phyloP scores from a whole-genome alignment of 208 protist species.

The Leishmania braziliensis region DNA sequence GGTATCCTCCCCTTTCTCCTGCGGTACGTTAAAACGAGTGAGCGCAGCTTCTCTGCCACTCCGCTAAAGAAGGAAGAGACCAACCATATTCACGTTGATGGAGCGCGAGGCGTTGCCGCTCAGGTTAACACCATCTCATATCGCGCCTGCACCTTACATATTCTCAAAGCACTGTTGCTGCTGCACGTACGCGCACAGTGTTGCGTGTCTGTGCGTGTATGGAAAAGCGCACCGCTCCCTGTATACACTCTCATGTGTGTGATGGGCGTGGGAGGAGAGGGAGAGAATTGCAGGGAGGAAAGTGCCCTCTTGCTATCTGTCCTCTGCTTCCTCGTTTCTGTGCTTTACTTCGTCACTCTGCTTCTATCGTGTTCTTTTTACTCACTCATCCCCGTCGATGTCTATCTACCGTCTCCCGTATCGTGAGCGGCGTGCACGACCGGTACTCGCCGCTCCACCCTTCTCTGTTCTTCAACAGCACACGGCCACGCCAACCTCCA shows the following conservation, averaged over 20 bases:
- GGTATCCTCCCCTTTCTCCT: not conserved
- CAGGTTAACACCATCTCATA: not conserved
- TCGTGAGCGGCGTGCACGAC: not conserved
- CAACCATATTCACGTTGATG: not conserved
- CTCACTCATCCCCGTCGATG: not conserved
- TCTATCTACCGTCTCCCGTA: not conserved
- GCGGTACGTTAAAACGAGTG: constrained; percentile 1
- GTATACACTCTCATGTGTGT: not conserved
- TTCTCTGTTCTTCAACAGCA: not conserved
- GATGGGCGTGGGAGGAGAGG: not conserved
- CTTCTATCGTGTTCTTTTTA: not conserved
- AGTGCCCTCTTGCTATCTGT: not conserved
- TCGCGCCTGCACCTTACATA: not conserved
- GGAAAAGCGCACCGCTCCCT: not conserved
- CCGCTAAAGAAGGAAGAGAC: not conserved
- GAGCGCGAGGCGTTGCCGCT: not conserved
- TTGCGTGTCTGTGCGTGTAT: not conserved
- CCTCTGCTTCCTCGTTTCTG: constrained; percentile 1
- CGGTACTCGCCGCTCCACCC: not conserved
- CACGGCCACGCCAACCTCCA: not conserved
- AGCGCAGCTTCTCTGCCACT: not conserved
- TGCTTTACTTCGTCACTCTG: not conserved
- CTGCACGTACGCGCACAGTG: not conserved
- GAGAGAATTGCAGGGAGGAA: not conserved
- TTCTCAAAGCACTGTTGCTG: not conserved